Evolutionary conservation across 2,329 filamentous ascomycete genomes (phyloP), one percentile per base, ranked within the genome.

Genomic region (Colletotrichum plurivorum): DNA sequence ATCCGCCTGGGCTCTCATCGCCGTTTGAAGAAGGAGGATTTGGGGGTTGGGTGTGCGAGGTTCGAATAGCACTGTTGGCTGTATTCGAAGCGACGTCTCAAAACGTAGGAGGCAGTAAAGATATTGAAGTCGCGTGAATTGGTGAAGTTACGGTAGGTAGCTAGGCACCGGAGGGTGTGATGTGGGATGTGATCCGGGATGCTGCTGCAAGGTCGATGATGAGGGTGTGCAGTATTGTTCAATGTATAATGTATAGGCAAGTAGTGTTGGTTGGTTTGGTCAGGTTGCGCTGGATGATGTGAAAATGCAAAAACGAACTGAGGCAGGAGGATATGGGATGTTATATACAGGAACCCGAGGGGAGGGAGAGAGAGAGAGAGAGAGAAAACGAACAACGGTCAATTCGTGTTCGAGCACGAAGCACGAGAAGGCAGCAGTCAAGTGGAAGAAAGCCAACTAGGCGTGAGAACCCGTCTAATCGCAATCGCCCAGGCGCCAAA

Each of bases 1-100:
- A 39, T 56, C 60, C 41, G 52, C 25, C 60, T 48, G 46, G 52
- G 52, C 51, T 46, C 54, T 56, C 60, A 63, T 63, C 52, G 39
- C 60, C 52, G 49, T 63, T 54, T 46, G 58, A 27, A 10, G 36
- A 31, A 31, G 12, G 16, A 22, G 49, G 18, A 2, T n/a, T 36
- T 36, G 9, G 45, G n/a, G 45, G 16, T 8, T 20, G 45, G 18
- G 4, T 48, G 45, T 48, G 45, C 45, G 18, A n/a, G 18, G 18
- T 43, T 43, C 41, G 41, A 43, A 15, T n/a, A n/a, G 27, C 20
- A 52, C 20, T 5, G 49, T 52, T 22, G 20, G 13, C 20, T 27
- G 27, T 16, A 5, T 22, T 5, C 20, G 12, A 15, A 31, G 10
- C 46, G 46, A 13, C 12, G 18, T 20, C 46, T 49, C 18, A 18